A percentile compares a stretch with the other conserved stretches of the same genome.
These are phyloP conservation scores for Eucalyptus tenuipes DNA, from an alignment of 345 rosid genomes.

Conservation along the genomic window DNA sequence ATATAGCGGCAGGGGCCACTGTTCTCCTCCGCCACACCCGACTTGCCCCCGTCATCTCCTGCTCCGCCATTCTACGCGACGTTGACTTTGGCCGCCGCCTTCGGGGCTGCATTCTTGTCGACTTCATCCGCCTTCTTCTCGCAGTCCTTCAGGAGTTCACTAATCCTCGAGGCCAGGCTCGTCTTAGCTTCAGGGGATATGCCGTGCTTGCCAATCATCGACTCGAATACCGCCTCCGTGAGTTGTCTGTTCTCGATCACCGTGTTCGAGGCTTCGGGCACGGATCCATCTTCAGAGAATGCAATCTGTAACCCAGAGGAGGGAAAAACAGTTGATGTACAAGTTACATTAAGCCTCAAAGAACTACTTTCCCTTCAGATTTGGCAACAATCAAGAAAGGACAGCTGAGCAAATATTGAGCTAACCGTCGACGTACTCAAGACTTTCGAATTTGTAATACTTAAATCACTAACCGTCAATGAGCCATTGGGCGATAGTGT, in stretches of 20 bases:
- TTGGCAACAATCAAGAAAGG: background rate
- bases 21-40: background rate
- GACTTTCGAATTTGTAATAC: background rate
- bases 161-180: slow-evolving; percentile 44
- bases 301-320: slow-evolving; percentile 28
- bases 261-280: slow-evolving; percentile 29
- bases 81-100: background rate
- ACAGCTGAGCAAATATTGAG: background rate
- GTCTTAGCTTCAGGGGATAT: slow-evolving; percentile 53
- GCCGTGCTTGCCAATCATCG: slow-evolving; percentile 67
- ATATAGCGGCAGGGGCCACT: background rate
- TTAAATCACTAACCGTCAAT: slow-evolving; percentile 23
- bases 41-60: background rate
- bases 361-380: background rate
- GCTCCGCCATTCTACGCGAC: background rate
- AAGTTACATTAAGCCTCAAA: background rate
- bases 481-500: slow-evolving; percentile 43
- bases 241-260: slow-evolving; percentile 61
- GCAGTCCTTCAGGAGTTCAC: slow-evolving; percentile 15
- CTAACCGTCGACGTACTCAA: background rate
- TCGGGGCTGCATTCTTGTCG: background rate
- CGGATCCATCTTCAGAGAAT: slow-evolving; percentile 48
- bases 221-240: slow-evolving; percentile 55
- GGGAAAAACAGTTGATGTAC: background rate
- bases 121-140: background rate